These are phyloP conservation scores for Leccinellum albellum DNA, from an alignment of 768 basidiomycete genomes.

Conservation along the genomic window DNA sequence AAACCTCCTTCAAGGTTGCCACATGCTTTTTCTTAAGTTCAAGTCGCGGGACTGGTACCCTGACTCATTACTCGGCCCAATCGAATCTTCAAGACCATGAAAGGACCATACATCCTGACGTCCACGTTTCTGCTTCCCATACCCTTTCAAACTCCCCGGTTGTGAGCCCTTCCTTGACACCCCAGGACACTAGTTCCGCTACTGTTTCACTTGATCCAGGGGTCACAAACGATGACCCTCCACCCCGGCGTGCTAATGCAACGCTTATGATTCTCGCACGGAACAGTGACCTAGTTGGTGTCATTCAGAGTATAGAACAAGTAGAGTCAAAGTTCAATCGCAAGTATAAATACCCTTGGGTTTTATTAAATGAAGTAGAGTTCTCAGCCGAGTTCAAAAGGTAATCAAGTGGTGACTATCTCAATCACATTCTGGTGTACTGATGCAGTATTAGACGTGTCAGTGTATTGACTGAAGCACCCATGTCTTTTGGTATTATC, in stretches of 20 bases:
- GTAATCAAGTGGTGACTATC: conserved; percentile 18
- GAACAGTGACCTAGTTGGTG: conserved; percentile 43
- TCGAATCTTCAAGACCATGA: conserved; percentile 1
- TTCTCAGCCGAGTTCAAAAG: conserved; percentile 54
- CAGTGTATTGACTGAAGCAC: conserved; percentile 37
- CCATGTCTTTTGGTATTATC: conserved; percentile 54
- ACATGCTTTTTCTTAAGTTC: conserved; percentile 24
- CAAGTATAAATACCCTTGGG: conserved; percentile 56
- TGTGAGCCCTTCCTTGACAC: neutral
- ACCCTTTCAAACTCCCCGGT: neutral
- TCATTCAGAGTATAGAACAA: conserved; percentile 47
- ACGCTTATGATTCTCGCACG: conserved; percentile 54
- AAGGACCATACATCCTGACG: neutral
- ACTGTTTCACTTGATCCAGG: conserved; percentile 4
- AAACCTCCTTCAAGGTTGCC: conserved; percentile 8
- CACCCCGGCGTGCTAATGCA: conserved; percentile 45
- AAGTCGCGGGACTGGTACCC: neutral
- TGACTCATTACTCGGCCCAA: conserved; percentile 3
- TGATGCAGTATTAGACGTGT: conserved; percentile 35
- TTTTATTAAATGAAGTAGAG: conserved; percentile 59
- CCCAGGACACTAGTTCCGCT: neutral
- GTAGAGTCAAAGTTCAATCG: conserved; percentile 59
- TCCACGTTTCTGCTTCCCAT: neutral
- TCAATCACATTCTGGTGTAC: neutral
- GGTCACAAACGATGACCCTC: neutral